Base-by-base conservation (phyloP, 1,284 basidiomycete species). In the Dichomitus squalens region DNA sequence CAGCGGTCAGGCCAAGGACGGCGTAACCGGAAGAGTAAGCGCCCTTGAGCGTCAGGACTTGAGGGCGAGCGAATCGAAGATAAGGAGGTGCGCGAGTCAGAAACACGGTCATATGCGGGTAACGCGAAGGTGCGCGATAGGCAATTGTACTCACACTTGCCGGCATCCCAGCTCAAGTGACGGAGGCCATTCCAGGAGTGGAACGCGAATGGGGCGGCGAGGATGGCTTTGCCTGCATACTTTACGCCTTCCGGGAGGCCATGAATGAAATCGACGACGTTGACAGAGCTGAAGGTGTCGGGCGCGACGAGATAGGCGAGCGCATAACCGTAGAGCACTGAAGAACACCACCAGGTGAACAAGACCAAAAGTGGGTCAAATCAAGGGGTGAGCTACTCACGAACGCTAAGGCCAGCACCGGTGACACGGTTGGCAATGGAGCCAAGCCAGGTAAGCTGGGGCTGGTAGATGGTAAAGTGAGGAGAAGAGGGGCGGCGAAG, bases 391-490 rank as follows among this genome's bases (percentile, higher is more conserved):
- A 18, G 14, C 40, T 55, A 87, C 92, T 69, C 69, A 94, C 92
- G 79, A 59, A 82, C 86, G 61, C 89, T 89, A 52, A 99, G 79
- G 8, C 80, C 92, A 20, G 76, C 83, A 59, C 97, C 96, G 7
- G 95, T 93, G 47, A 85, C 75, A 73, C 96, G 91, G 78, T 98
- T 90, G 31, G 82, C 83, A 69, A 96, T 95, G 12, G 95, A 97
- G 3, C 76, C 82, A 55, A 89, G 35, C 93, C 93, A 97, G 40
- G 96, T 98, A 46, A 95, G 75, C 74, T 98, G 96, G 20, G 94
- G 95, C 74, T 97, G 92, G 79, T 98, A 99, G 75, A 98, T 98
- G 46, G 93, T 93, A 68, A 96, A 90, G 75, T 98, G 95, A 18
- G 97, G 96, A 67, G 90, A 92, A 57, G 82, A 90, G 18, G 97